These are phyloP conservation scores for Fusarium sp. DNA, from an alignment of 2,329 filamentous ascomycete species.

Conservation along the genomic window DNA sequence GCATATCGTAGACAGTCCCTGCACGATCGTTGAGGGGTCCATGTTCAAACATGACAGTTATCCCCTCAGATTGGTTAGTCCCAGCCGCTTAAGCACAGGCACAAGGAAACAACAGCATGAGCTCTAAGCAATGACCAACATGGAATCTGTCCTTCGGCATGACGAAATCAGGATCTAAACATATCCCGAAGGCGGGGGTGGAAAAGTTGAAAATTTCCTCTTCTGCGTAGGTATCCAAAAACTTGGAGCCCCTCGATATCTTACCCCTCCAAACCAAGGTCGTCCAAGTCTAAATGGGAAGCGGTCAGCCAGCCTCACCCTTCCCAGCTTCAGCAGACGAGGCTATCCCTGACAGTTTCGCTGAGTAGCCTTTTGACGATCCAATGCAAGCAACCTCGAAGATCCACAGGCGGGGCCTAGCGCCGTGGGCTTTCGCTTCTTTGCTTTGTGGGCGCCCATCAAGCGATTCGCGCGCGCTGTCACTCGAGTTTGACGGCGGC, in stretches of 20 bases:
- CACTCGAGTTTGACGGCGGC: constrained; percentile 11
- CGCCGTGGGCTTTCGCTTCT: constrained; percentile 19
- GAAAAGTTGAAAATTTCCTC: background rate
- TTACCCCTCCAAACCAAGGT: constrained; percentile 31
- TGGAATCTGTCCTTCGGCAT: constrained; percentile 8
- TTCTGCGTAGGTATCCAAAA: constrained; percentile 9
- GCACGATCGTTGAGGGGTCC: background rate
- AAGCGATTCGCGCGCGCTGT: constrained; percentile 7
- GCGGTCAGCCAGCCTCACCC: constrained; percentile 48
- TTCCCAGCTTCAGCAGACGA: constrained; percentile 38
- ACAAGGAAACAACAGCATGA: background rate
- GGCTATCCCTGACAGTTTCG: constrained; percentile 44
- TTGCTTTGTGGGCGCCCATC: constrained; percentile 19
- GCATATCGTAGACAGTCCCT: constrained; percentile 16
- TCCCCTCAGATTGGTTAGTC: constrained; percentile 9
- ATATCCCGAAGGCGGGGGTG: constrained; percentile 11
- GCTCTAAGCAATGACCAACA: constrained; percentile 3
- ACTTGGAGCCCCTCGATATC: constrained; percentile 26
- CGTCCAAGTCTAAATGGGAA: constrained; percentile 38
- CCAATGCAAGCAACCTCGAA: constrained; percentile 25
- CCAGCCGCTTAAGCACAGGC: background rate
- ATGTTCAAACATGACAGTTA: constrained; percentile 5
- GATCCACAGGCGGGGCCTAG: constrained; percentile 33
- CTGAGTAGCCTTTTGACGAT: constrained; percentile 17
- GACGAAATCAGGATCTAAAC: background rate